Percentiles rank a stretch among this genome's conserved stretches.
phyloP scores from a whole-genome alignment of 768 basidiomycete genomes.

The Mycena rosella region DNA sequence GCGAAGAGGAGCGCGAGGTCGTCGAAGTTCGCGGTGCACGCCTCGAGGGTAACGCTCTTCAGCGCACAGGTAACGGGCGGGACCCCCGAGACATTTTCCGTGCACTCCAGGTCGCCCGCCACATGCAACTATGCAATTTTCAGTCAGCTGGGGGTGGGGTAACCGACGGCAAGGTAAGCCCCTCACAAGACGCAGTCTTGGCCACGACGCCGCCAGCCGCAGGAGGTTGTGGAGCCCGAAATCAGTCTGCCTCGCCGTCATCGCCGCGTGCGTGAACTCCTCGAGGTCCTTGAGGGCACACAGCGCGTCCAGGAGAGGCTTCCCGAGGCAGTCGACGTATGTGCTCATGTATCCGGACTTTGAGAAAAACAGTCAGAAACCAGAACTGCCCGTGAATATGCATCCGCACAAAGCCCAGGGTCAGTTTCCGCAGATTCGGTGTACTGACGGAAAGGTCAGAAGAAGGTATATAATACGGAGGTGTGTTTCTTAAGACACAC shows the following conservation, averaged over 20 bases:
- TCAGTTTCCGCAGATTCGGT: slow-evolving; percentile 9
- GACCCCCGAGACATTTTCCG: background rate
- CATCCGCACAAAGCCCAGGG: background rate
- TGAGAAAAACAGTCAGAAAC: too few species aligned
- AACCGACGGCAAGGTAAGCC: too few species aligned
- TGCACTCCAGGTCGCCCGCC: background rate
- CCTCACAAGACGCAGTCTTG: slow-evolving; percentile 6
- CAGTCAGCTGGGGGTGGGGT: too few species aligned
- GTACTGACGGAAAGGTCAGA: background rate
- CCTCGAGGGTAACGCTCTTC: slow-evolving; percentile 15
- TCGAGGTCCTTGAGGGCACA: slow-evolving; percentile 6
- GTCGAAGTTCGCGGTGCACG: slow-evolving; percentile 16
- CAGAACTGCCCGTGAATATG: too few species aligned
- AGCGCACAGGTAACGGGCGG: slow-evolving; percentile 36
- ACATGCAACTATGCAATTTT: slow-evolving; percentile 15
- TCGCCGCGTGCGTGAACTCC: slow-evolving; percentile 7
- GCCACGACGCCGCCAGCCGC: slow-evolving; percentile 8
- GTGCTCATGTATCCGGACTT: slow-evolving; percentile 2
- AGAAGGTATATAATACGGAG: too few species aligned
- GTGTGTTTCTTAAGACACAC: background rate
- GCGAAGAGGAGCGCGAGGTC: slow-evolving; percentile 21
- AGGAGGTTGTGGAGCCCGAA: background rate
- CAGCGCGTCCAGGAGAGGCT: background rate
- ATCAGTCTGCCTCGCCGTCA: background rate
- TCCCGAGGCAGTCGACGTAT: background rate